Conservation (phyloP, 305 asterid species). For the Caryopteris hybrid region DNA sequence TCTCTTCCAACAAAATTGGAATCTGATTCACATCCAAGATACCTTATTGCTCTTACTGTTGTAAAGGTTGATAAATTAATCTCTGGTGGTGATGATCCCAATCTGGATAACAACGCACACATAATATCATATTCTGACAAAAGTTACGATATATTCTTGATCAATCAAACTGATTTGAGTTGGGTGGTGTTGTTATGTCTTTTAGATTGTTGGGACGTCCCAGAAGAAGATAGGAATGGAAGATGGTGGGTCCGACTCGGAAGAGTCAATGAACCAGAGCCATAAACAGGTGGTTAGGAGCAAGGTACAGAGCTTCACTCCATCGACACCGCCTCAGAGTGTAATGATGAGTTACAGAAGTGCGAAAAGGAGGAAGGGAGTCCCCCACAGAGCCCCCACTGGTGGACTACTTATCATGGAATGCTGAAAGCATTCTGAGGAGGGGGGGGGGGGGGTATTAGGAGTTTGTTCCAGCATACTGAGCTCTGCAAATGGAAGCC, state of each 20-base stretch:
- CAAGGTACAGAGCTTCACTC: conserved; percentile 28
- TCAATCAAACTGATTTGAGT: background rate
- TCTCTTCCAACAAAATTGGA: conserved; percentile 6
- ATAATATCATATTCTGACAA: too few species aligned
- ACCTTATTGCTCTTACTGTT: background rate
- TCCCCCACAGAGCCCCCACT: conserved; percentile 64
- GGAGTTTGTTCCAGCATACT: background rate
- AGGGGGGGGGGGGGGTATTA: too few species aligned
- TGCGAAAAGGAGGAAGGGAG: conserved; percentile 57
- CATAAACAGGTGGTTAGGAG: background rate
- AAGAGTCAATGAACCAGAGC: background rate
- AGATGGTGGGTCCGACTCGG: conserved; percentile 16
- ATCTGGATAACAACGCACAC: too few species aligned
- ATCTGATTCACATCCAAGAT: conserved; percentile 10
- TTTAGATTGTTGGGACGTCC: conserved; percentile 25
- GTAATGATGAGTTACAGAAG: conserved; percentile 30
- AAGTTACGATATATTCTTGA: too few species aligned
- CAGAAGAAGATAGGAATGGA: background rate
- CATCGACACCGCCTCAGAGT: conserved; percentile 56
- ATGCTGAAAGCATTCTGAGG: conserved; percentile 7
- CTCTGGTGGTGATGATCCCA: too few species aligned
- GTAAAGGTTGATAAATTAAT: background rate
- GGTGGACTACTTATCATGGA: conserved; percentile 40
- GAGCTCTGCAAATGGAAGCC: conserved; percentile 11
- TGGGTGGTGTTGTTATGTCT: background rate